These are phyloP conservation scores for Aspergillus sp. DNA, from an alignment of 2,329 filamentous ascomycete genomes.

Conservation along the genomic window DNA sequence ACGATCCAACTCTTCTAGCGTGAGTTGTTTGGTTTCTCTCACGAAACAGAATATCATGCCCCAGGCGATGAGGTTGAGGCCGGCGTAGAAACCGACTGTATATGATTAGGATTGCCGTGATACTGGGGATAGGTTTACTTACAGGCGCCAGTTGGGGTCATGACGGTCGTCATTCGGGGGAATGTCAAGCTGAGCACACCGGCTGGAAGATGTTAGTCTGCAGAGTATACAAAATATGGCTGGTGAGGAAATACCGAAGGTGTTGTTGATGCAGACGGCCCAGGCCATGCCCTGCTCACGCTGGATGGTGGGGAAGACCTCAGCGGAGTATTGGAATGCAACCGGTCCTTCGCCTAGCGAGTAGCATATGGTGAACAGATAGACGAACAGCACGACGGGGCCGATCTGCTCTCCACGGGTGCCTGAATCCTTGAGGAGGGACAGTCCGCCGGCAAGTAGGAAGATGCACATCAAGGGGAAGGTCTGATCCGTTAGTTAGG, in stretches of 20 bases:
- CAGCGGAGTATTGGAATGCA: conserved; percentile 52
- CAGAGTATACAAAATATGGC: neutral
- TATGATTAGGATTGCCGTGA: conserved; percentile 22
- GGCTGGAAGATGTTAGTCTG: conserved; percentile 34
- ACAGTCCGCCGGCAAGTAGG: conserved; percentile 59
- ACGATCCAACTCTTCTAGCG: conserved; percentile 33
- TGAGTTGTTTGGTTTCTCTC: conserved; percentile 55
- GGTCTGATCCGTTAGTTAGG: conserved; percentile 34
- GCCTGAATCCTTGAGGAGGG: conserved; percentile 43
- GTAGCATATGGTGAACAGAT: conserved; percentile 63
- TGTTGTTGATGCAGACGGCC: conserved; percentile 28
- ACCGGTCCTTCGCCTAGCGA: conserved; percentile 61
- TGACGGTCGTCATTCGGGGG: conserved; percentile 45
- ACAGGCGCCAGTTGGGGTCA: conserved; percentile 56
- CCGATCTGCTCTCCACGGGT: conserved; percentile 34
- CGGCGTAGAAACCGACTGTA: conserved; percentile 43
- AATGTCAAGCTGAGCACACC: conserved; percentile 49
- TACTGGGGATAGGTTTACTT: conserved; percentile 24
- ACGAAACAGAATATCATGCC: conserved; percentile 64
- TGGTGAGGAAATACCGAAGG: neutral
- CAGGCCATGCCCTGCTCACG: conserved; percentile 15
- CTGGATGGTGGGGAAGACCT: conserved; percentile 42
- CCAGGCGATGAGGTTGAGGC: conserved; percentile 59
- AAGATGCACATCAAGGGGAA: conserved; percentile 67
- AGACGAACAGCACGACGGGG: conserved; percentile 50